phyloP scores from a whole-genome alignment of 2,329 filamentous ascomycete species.

The Stachybotrys elegans region DNA sequence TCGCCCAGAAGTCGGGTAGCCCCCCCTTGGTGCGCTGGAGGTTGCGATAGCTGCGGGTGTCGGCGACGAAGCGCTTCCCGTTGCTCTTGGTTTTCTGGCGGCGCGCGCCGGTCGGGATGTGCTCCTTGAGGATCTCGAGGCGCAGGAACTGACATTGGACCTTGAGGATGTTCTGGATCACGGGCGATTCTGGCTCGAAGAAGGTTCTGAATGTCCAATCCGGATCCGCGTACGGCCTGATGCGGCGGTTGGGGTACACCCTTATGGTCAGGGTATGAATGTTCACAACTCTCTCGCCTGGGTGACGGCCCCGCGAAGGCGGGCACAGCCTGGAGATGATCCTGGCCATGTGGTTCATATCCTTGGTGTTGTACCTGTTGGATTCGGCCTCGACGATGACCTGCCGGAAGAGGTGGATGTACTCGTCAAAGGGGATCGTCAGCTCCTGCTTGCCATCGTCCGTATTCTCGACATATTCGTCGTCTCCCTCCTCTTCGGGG shows the following conservation, averaged over 20 bases:
- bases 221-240: conserved; percentile 14
- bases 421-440: conserved; percentile 26
- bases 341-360: neutral
- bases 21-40: neutral
- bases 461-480: neutral
- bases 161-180: conserved; percentile 23
- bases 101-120: conserved; percentile 1
- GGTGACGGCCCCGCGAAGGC: conserved; percentile 4
- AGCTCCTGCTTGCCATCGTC: neutral
- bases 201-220: conserved; percentile 31
- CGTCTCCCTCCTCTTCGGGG: conserved; percentile 8
- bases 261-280: conserved; percentile 39
- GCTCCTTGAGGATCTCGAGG: conserved; percentile 25
- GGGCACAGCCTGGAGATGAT: conserved; percentile 6
- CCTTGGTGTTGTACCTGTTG: conserved; percentile 22
- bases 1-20: conserved; percentile 10
- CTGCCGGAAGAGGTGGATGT: conserved; percentile 33
- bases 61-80: conserved; percentile 8
- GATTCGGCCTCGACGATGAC: conserved; percentile 37
- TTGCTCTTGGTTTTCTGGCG: neutral
- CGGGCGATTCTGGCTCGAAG: conserved; percentile 21
- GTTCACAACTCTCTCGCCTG: conserved; percentile 8
- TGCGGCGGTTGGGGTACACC: conserved; percentile 17
- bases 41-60: conserved; percentile 10
- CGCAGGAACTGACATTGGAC: conserved; percentile 30